Percentiles rank a stretch among this genome's conserved stretches.
Evolutionary conservation across 495 filamentous ascomycete species (phyloP).

Genomic region (Letharia lupina): DNA sequence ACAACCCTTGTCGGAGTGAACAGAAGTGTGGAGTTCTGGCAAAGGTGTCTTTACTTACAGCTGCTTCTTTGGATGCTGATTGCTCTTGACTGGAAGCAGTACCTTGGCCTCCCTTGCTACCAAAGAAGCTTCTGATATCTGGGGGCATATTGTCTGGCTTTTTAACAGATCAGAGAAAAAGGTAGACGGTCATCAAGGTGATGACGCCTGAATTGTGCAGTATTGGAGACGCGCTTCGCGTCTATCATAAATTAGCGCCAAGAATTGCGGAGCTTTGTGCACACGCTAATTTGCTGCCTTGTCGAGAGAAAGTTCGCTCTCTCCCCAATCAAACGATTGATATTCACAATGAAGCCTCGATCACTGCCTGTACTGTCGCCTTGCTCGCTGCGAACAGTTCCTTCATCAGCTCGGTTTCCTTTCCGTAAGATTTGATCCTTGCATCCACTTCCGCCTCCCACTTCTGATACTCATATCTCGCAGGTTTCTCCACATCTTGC

Average conservation of each 20-base stretch:
- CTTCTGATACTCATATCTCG: background rate
- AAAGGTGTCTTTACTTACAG: slow-evolving; percentile 19
- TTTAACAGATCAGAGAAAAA: background rate
- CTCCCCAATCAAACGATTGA: background rate
- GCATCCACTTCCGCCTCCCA: background rate
- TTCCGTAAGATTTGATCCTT: background rate
- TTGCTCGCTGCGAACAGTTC: background rate
- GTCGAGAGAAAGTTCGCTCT: background rate
- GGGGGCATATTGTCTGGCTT: slow-evolving; percentile 46
- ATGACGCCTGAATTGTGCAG: background rate
- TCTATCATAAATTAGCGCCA: background rate
- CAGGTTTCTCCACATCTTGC: background rate
- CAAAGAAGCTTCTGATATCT: slow-evolving; percentile 79
- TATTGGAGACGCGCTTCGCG: background rate
- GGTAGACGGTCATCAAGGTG: background rate
- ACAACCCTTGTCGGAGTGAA: no score
- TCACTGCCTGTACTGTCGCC: background rate
- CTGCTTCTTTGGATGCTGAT: slow-evolving; percentile 28
- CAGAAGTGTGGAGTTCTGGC: background rate
- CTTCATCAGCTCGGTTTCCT: background rate
- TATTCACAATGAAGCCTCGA: slow-evolving; percentile 12
- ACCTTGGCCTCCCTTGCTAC: slow-evolving; percentile 45
- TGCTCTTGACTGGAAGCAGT: slow-evolving; percentile 38
- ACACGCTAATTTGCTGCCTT: background rate
- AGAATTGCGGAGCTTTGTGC: no score